Evolutionary conservation across 202 grass and related monocot genomes (phyloP).

Genomic region (Zoysia matrella): DNA sequence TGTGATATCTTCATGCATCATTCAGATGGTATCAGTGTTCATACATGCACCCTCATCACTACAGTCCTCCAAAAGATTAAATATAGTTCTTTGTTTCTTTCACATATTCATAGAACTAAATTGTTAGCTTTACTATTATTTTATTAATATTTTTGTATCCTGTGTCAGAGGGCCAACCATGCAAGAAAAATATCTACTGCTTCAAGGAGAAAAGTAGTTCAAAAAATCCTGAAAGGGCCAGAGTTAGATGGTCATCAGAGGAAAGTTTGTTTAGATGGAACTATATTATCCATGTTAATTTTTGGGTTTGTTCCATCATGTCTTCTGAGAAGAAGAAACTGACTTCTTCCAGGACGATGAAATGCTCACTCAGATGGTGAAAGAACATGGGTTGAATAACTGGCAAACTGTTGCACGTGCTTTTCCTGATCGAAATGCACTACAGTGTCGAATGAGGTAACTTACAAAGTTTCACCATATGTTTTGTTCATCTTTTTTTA

Average conservation of each 20-base stretch:
- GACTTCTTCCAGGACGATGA: slow-evolving; percentile 68
- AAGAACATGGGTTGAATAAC: slow-evolving; percentile 52
- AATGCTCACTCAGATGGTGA: slow-evolving; percentile 59
- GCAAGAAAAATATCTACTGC: slow-evolving; percentile 44
- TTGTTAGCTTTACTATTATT: slow-evolving; percentile 8
- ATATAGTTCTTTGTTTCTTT: slow-evolving; percentile 1
- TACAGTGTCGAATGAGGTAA: slow-evolving; percentile 62
- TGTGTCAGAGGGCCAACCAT: slow-evolving; percentile 35
- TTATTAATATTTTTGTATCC: neutral
- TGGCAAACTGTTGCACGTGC: slow-evolving; percentile 59
- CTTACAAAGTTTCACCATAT: neutral
- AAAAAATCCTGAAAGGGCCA: slow-evolving; percentile 47
- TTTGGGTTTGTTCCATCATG: slow-evolving; percentile 29
- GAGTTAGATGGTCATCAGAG: slow-evolving; percentile 57
- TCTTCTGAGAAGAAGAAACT: slow-evolving; percentile 23
- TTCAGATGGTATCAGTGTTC: neutral
- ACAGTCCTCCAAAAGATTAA: neutral
- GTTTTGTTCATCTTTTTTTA: slow-evolving; percentile 10
- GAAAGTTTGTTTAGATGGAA: slow-evolving; percentile 49
- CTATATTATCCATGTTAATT: slow-evolving; percentile 15
- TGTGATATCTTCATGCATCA: slow-evolving; percentile 20
- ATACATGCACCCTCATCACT: neutral
- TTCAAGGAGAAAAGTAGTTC: slow-evolving; percentile 43
- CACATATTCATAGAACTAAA: slow-evolving; percentile 26
- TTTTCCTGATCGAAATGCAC: slow-evolving; percentile 57